phyloP scores from a whole-genome alignment of 176 grass and related monocot genomes.

The Triticum turgidum region DNA sequence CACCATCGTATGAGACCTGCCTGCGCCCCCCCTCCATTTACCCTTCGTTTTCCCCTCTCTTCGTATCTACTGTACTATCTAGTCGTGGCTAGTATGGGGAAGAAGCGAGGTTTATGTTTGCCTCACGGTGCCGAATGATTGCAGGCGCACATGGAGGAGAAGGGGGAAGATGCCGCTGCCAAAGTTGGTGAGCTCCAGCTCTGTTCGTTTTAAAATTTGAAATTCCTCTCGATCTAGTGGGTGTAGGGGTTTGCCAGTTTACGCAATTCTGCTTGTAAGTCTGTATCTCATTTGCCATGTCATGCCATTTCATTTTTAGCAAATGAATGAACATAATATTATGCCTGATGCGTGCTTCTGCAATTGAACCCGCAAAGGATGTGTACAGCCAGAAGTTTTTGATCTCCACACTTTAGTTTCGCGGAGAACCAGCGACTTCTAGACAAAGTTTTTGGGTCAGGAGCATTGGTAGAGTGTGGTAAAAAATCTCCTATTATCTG shows the following conservation, averaged over 20 bases:
- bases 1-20: conserved; percentile 39
- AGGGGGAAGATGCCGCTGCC: conserved; percentile 37
- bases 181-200: conserved; percentile 63
- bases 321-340: neutral
- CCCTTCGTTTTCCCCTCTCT: neutral
- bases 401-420: neutral
- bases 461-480: neutral
- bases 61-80: neutral
- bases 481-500: neutral
- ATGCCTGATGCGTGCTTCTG: neutral
- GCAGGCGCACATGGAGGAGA: conserved; percentile 74
- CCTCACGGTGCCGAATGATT: conserved; percentile 22
- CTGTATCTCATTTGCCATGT: neutral
- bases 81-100: neutral
- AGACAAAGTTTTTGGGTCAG: neutral
- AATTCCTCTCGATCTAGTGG: neutral
- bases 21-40: conserved; percentile 27
- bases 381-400: neutral
- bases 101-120: neutral
- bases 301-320: neutral
- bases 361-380: neutral
- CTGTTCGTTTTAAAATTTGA: neutral
- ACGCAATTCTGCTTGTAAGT: neutral
- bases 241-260: neutral
- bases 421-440: neutral